Evolutionary conservation across 768 basidiomycete genomes (phyloP), one percentile per base, ranked within the genome.

Genomic region (Phaeotremella fagi): DNA sequence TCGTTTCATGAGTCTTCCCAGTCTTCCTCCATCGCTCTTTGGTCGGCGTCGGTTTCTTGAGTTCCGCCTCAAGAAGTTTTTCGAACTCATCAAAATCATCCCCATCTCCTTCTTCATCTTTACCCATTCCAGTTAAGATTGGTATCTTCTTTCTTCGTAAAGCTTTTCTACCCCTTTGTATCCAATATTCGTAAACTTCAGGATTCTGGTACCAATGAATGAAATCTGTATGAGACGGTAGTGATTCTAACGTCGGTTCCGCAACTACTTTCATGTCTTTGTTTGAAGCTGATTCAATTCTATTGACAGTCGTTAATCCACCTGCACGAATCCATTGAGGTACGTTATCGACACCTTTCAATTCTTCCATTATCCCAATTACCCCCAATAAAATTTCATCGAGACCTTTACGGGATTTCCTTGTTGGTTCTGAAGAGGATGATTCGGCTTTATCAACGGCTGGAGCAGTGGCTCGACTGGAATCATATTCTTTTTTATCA

Each of bases 311-410:
- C 38, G 23, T 53, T 16, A 74, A 42, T 2, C 69, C 69, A 12
- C 71, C 71, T 3, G 54, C 58, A 25, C 64, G 58, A 20, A 74
- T 60, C 71, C 71, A 74, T 2, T 67, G 59, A 11, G 73, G 73
- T 2, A 74, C 58, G 35, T 66, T 67, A 18, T 58, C 48, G 25
- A 72, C 63, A 14, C 36, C 47, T 18, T 45, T 38, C 22, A 71
- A 35, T 23, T 55, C 67, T 7, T 70, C 60, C 27, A 74, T 50
- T 18, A 74, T 68, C 1, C 73, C 73, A 20, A 72, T 59, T 15
- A 72, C 69, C 11, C 57, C 71, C 3, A 74, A 51, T 0, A 74
- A 57, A 5, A 60, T 62, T 18, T 59, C 52, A 42, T 72, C 73
- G 47, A 69, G 37, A 2, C 54, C 56, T 1, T 43, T 35, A 14